Conservation (phyloP, 108 stramenopile species). For the Nitzschia palea region DNA sequence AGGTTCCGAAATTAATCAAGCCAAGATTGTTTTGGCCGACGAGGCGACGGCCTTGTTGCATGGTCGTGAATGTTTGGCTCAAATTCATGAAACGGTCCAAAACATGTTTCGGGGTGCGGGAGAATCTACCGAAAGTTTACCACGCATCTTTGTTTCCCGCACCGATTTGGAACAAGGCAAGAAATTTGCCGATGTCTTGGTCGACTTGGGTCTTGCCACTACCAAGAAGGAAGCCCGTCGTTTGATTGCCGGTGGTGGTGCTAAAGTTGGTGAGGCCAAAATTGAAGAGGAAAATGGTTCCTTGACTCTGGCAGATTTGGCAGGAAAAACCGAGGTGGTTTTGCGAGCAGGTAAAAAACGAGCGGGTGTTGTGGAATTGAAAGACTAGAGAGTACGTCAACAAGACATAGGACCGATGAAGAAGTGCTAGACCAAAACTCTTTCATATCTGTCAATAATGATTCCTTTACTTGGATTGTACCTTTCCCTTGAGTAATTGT, state of each 20-base stretch:
- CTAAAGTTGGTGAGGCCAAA: constrained; percentile 66
- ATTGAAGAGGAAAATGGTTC: constrained; percentile 62
- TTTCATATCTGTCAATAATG: too few species aligned
- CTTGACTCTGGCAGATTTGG: constrained; percentile 61
- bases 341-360: constrained; percentile 87
- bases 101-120: constrained; percentile 73
- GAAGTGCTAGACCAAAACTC: too few species aligned
- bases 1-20: constrained; percentile 89
- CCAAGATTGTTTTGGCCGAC: constrained; percentile 94
- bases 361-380: constrained; percentile 84
- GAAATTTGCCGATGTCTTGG: constrained; percentile 81
- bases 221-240: constrained; percentile 95
- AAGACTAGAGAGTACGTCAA: constrained; percentile 24
- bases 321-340: constrained; percentile 61
- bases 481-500: constrained; percentile 11
- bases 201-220: constrained; percentile 70
- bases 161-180: constrained; percentile 47
- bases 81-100: constrained; percentile 87
- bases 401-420: too few species aligned
- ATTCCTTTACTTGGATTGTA: neutral
- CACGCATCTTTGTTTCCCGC: constrained; percentile 57
- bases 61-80: constrained; percentile 77
- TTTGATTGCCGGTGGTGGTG: constrained; percentile 92
- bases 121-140: constrained; percentile 59
- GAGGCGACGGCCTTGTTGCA: constrained; percentile 93